Evolutionary conservation across 306 rosid genomes (phyloP).

Genomic region (Cucurbita pepo): DNA sequence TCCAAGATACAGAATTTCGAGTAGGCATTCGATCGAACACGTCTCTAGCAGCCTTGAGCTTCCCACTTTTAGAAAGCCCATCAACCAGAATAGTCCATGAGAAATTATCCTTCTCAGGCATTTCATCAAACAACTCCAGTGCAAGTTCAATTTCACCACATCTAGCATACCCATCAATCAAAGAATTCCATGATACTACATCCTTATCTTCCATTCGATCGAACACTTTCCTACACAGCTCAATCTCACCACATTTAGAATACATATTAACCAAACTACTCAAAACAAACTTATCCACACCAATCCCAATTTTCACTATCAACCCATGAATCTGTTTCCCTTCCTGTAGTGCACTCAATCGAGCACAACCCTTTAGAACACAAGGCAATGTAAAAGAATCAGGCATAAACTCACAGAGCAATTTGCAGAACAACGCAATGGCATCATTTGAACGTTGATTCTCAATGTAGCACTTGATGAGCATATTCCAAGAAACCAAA

Average conservation of each 20-base stretch:
- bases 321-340: slow-evolving; percentile 44
- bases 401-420: slow-evolving; percentile 20
- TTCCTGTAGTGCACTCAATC: slow-evolving; percentile 22
- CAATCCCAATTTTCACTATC: slow-evolving; percentile 30
- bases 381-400: slow-evolving; percentile 34
- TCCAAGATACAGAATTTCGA: slow-evolving; percentile 35
- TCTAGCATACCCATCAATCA: slow-evolving; percentile 37
- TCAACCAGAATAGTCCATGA: slow-evolving; percentile 40
- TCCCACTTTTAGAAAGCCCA: slow-evolving; percentile 35
- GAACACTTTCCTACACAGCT: slow-evolving; percentile 24
- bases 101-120: slow-evolving; percentile 31
- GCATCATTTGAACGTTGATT: slow-evolving; percentile 37
- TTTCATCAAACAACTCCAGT: slow-evolving; percentile 27
- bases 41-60: slow-evolving; percentile 27
- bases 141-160: slow-evolving; percentile 30
- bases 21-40: slow-evolving; percentile 36
- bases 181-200: slow-evolving; percentile 32
- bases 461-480: slow-evolving; percentile 25
- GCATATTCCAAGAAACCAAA: slow-evolving; percentile 27
- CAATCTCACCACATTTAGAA: slow-evolving; percentile 39
- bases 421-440: slow-evolving; percentile 16
- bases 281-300: slow-evolving; percentile 36
- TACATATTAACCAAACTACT: slow-evolving; percentile 43
- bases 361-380: slow-evolving; percentile 39
- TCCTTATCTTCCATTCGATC: slow-evolving; percentile 27